These are phyloP conservation scores for Aquilaria sinensis DNA, from an alignment of 345 rosid species.

Conservation along the genomic window DNA sequence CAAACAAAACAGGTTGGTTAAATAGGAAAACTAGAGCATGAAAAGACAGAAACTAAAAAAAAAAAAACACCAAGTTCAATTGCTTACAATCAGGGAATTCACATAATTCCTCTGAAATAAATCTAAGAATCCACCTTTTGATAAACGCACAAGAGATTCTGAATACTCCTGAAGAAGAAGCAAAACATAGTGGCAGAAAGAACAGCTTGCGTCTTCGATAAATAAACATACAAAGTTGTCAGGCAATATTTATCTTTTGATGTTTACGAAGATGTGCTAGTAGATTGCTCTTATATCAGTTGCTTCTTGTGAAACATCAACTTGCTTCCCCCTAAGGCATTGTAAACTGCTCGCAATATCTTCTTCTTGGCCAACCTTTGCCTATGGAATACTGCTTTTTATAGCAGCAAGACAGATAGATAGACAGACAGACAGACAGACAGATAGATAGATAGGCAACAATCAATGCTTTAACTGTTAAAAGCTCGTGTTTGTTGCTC, in stretches of 20 bases:
- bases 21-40: background rate
- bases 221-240: background rate
- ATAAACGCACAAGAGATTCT: background rate
- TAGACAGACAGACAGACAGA: background rate
- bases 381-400: conserved; percentile 15
- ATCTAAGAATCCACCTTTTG: background rate
- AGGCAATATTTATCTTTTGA: background rate
- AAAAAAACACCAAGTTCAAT: background rate
- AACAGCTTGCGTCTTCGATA: background rate
- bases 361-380: conserved; percentile 17
- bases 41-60: no score
- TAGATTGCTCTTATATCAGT: conserved; percentile 7
- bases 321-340: conserved; percentile 21
- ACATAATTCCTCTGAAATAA: conserved; percentile 12
- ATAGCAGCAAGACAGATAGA: background rate
- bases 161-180: background rate
- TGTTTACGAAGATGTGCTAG: background rate
- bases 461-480: background rate
- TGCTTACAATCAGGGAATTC: conserved; percentile 6
- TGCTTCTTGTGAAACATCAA: conserved; percentile 22
- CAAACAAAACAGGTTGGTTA: background rate
- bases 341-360: conserved; percentile 16
- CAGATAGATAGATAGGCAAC: background rate
- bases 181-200: background rate
- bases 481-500: background rate